Conservation (phyloP, 1,284 basidiomycete genomes). For the Apiotrichum sp. region DNA sequence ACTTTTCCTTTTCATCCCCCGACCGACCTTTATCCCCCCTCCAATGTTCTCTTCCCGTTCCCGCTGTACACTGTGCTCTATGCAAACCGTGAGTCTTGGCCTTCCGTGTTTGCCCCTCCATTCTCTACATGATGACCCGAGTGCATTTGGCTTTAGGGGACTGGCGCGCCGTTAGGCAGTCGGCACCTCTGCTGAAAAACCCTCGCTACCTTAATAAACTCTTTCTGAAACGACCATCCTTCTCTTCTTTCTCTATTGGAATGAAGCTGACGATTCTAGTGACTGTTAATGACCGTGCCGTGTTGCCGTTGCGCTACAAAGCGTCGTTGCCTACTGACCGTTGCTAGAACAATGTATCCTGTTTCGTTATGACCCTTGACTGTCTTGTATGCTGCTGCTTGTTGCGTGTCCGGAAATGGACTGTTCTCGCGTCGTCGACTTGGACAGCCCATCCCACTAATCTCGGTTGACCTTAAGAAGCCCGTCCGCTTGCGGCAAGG, state of each 20-base stretch:
- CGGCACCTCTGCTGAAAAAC: conserved; percentile 43
- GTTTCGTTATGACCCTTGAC: no score
- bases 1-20: no score
- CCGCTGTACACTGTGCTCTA: not conserved
- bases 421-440: no score
- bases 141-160: conserved; percentile 48
- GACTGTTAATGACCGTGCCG: no score
- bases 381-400: no score
- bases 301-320: no score
- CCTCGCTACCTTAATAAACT: conserved; percentile 44
- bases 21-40: not conserved
- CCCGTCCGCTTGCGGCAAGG: no score
- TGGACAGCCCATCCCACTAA: no score
- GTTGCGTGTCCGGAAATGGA: no score
- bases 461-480: no score
- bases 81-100: not conserved
- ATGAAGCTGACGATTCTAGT: not conserved
- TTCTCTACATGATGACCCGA: conserved; percentile 38
- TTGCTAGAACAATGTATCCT: no score
- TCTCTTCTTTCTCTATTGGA: conserved; percentile 1
- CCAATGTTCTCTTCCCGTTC: conserved; percentile 1
- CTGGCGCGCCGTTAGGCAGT: conserved; percentile 3
- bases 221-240: conserved; percentile 23
- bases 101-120: not conserved
- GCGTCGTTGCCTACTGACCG: no score